A percentile compares a stretch with the other conserved stretches of the same genome.
Conservation (phyloP, 2,329 filamentous ascomycete species). For the Coniochaeta ligniaria region DNA sequence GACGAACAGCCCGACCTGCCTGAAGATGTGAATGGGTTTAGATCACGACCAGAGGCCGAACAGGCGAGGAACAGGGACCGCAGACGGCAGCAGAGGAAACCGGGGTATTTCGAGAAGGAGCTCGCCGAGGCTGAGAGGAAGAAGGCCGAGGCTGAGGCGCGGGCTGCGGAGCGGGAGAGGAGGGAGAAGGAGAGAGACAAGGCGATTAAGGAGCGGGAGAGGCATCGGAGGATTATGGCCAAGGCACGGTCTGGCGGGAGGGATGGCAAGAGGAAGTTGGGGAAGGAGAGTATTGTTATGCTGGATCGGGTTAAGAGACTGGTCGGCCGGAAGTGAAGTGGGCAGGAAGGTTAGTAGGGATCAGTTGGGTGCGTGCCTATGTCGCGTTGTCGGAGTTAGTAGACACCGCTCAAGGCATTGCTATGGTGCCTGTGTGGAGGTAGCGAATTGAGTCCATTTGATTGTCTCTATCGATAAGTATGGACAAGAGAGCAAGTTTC, state of each 20-base stretch:
- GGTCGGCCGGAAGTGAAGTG: constrained; percentile 33
- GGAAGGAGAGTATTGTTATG: constrained; percentile 70
- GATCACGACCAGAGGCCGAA: neutral
- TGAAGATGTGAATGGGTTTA: neutral
- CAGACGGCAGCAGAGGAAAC: constrained; percentile 1
- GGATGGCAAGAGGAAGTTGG: constrained; percentile 68
- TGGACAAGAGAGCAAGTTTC: too few relatives aligned
- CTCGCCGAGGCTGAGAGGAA: constrained; percentile 37
- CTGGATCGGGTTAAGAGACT: constrained; percentile 72
- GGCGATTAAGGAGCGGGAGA: constrained; percentile 57
- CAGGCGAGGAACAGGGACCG: neutral
- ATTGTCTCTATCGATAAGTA: neutral
- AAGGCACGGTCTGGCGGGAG: constrained; percentile 61
- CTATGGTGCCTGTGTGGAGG: neutral
- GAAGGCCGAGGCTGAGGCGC: constrained; percentile 32
- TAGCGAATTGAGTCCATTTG: neutral
- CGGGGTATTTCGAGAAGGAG: constrained; percentile 53
- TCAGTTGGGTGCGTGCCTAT: neutral
- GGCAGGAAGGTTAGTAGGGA: neutral
- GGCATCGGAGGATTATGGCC: constrained; percentile 60
- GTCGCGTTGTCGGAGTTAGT: neutral
- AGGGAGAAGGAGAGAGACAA: constrained; percentile 58
- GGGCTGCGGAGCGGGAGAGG: constrained; percentile 31
- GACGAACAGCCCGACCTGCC: neutral
- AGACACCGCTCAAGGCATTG: neutral